Base-by-base conservation (phyloP, 1,139 yeast species). In the Hanseniaspora uvarum region DNA sequence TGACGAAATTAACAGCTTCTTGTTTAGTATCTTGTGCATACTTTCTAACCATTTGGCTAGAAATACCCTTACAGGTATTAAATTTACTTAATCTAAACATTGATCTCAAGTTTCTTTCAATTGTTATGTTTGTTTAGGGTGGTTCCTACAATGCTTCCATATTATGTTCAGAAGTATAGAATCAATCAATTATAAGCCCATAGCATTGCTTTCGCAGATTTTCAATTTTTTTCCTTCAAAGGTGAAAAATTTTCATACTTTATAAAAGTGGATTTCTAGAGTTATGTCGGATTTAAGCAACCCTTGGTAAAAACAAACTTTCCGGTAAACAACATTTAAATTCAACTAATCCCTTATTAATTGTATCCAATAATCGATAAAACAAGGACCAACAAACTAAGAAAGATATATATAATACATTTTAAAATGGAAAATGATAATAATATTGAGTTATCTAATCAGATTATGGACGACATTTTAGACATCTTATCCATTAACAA, bases 391-490 rank as follows among this genome's bases (percentile, higher is more conserved):
- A n/a, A n/a, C n/a, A n/a, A n/a, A n/a, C n/a, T n/a, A n/a, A n/a
- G n/a, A n/a, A n/a, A n/a, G 5, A 2, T 14, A 11, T 12, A 31
- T 12, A 31, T 5, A 31, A n/a, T 23, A 21, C 7, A 24, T 7
- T 12, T 16, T 4, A 39, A 12, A 23, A 39, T 39, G 23, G 44
- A 28, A 7, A 54, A 54, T 18, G n/a, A 54, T 30, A 52, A n/a
- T 16, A 33, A 19, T 23, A 53, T 54, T 4, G 52, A 47, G n/a
- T 24, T 16, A 4, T 47, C 48, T 11, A 41, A 47, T 11, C 37
- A 46, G n/a, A 50, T 23, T 26, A 48, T 30, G 43, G 24, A 50
- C 28, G 53, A 30, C 53, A 55, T 38, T 46, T 34, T 54, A 53
- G 57, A 24, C 33, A 56, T 33, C 33, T 48, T 33, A 40, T 40